These are phyloP conservation scores for Teunomyces aglyptinius DNA, from an alignment of 805 yeast genomes.

Conservation along the genomic window DNA sequence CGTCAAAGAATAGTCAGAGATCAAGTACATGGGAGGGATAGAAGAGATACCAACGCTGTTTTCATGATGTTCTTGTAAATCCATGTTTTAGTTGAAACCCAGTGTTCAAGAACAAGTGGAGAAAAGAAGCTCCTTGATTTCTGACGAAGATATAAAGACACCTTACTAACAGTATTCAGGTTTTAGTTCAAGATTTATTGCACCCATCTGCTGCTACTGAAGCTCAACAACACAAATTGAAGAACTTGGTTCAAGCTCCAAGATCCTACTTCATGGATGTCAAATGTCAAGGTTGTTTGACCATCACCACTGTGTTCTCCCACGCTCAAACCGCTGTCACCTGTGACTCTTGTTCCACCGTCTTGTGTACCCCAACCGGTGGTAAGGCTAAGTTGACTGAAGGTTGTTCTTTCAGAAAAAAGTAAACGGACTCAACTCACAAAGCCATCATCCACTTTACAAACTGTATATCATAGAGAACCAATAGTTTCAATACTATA, in stretches of 20 bases:
- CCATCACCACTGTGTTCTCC: constrained; percentile 98
- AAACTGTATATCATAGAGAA: constrained; percentile 2
- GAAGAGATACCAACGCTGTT: not conserved
- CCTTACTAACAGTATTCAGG: constrained; percentile 44
- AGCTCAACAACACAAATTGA: constrained; percentile 95
- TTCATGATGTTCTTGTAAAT: too few relatives aligned
- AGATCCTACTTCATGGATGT: constrained; percentile 99
- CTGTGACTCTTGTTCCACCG: constrained; percentile 98
- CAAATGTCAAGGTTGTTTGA: constrained; percentile 98
- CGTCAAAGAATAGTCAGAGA: not conserved
- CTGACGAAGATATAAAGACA: too few relatives aligned
- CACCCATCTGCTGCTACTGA: constrained; percentile 98
- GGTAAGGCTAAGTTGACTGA: constrained; percentile 99
- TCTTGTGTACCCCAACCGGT: constrained; percentile 98
- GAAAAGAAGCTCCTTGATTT: too few relatives aligned
- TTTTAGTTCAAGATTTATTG: constrained; percentile 97
- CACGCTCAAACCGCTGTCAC: constrained; percentile 99
- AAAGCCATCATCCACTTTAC: not conserved
- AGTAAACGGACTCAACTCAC: constrained; percentile 49
- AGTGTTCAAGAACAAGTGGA: too few relatives aligned
- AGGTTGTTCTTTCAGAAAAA: constrained; percentile 99
- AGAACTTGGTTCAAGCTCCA: constrained; percentile 96
- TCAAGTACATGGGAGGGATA: not conserved
- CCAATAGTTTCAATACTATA: constrained; percentile 3
- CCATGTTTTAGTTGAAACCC: too few relatives aligned